Conservation (phyloP, 352 stramenopile genomes). For the Phytophthora fragariae region DNA sequence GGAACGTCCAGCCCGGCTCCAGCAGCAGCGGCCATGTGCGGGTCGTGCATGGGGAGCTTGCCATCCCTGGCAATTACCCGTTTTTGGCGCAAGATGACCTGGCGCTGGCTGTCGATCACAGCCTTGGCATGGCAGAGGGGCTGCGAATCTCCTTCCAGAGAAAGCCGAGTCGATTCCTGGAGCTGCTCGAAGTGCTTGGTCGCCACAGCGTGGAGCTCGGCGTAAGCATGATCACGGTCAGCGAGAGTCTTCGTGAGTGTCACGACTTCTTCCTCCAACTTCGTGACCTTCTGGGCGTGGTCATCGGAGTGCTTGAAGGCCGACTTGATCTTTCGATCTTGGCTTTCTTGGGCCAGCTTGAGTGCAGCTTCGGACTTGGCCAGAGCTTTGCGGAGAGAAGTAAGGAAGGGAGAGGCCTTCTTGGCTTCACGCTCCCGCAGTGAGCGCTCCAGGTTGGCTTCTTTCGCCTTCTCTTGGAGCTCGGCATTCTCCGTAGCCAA, state of each 20-base stretch:
- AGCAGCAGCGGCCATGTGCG: not conserved
- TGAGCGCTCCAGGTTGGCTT: not conserved
- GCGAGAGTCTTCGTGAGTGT: not conserved
- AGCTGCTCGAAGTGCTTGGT: not conserved
- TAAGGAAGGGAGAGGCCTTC: too few species aligned
- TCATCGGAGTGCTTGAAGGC: not conserved
- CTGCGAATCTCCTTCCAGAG: not conserved
- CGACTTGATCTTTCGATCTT: too few species aligned
- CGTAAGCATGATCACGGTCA: not conserved
- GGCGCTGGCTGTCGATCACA: not conserved
- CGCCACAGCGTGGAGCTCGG: not conserved
- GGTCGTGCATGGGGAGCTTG: not conserved
- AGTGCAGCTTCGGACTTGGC: too few species aligned
- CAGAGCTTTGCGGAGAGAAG: too few species aligned
- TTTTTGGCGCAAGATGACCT: not conserved
- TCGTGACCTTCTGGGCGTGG: not conserved
- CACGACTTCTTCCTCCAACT: not conserved
- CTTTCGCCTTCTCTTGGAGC: not conserved
- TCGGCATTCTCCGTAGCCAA: not conserved
- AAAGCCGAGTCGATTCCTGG: not conserved
- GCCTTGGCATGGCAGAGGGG: not conserved
- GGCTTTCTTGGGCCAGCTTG: too few species aligned
- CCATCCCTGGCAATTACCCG: not conserved
- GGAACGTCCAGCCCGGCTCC: not conserved
- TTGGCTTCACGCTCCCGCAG: too few species aligned